A percentile compares a stretch with the other conserved stretches of the same genome.
Conservation (phyloP, 495 filamentous ascomycete species). For the Glarea lozoyensis region DNA sequence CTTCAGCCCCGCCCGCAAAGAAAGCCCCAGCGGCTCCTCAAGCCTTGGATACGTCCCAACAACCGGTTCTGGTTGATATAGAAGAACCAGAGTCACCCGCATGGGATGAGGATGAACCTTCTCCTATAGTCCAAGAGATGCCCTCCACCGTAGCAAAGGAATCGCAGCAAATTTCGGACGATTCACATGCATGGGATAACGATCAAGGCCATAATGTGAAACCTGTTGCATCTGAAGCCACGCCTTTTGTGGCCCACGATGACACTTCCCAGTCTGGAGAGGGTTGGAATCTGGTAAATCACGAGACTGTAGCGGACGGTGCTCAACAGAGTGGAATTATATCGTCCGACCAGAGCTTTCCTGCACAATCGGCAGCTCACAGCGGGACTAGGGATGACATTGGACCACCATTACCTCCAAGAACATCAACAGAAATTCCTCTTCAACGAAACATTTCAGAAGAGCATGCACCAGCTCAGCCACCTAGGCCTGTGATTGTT, state of each 20-base stretch:
- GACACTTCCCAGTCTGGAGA: conserved; percentile 24
- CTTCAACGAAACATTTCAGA: conserved; percentile 29
- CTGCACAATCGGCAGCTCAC: conserved; percentile 7
- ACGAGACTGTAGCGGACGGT: conserved; percentile 21
- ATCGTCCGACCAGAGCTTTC: conserved; percentile 2
- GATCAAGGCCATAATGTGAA: conserved; percentile 25
- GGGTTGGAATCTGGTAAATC: conserved; percentile 40
- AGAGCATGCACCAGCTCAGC: conserved; percentile 24
- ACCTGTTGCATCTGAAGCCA: conserved; percentile 15
- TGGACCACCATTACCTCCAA: too few species aligned
- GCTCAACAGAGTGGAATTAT: conserved; percentile 17
- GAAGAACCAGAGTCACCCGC: conserved; percentile 24
- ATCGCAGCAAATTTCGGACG: conserved; percentile 23
- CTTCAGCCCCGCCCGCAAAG: conserved; percentile 2
- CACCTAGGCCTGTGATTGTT: conserved; percentile 35
- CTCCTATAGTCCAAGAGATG: conserved; percentile 16
- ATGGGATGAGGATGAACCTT: conserved; percentile 28
- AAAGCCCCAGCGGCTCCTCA: conserved; percentile 7
- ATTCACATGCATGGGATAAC: conserved; percentile 37
- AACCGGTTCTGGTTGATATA: conserved; percentile 29
- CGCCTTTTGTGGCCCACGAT: conserved; percentile 11
- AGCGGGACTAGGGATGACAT: too few species aligned
- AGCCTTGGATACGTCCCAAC: conserved; percentile 4
- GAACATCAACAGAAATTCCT: conserved; percentile 19
- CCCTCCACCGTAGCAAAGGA: conserved; percentile 16